A percentile compares a stretch with the other conserved stretches of the same genome.
Conservation (phyloP, 805 yeast species). For the Barnettozyma pratensis region DNA sequence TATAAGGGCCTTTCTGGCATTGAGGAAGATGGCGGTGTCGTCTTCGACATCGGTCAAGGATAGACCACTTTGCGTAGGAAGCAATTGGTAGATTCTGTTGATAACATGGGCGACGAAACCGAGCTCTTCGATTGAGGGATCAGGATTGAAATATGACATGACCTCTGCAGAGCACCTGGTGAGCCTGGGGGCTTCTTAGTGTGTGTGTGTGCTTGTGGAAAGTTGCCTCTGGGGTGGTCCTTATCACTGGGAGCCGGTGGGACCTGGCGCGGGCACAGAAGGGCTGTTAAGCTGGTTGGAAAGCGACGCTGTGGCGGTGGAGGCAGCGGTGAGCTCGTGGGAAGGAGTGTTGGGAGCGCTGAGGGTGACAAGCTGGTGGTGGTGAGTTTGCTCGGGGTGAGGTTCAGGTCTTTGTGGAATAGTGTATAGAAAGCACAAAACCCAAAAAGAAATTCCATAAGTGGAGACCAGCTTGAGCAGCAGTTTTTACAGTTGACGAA, state of each 20-base stretch:
- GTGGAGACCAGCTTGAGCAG: background rate
- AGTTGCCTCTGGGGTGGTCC: background rate
- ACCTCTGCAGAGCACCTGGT: background rate
- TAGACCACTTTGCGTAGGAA: conserved; percentile 34
- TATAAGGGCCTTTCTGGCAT: conserved; percentile 29
- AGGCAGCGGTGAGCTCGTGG: no score
- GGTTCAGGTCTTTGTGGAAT: background rate
- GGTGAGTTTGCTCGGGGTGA: background rate
- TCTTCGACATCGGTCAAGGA: conserved; percentile 32
- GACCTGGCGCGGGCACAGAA: background rate
- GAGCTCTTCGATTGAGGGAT: conserved; percentile 6
- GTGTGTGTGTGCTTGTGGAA: background rate
- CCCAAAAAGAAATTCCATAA: conserved; percentile 1
- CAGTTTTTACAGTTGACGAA: background rate
- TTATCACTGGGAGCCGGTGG: background rate
- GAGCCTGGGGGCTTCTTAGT: background rate
- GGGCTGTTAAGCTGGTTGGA: no score
- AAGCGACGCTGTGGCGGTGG: no score
- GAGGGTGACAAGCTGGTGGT: background rate
- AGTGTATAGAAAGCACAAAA: background rate
- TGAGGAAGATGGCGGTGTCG: conserved; percentile 29
- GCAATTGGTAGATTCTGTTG: conserved; percentile 26
- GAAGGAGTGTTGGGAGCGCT: background rate
- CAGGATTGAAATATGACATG: background rate
- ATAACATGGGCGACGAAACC: conserved; percentile 33